A percentile compares a stretch with the other conserved stretches of the same genome.
phyloP scores from a whole-genome alignment of 768 basidiomycete species.

The Naematelia aurantialba region DNA sequence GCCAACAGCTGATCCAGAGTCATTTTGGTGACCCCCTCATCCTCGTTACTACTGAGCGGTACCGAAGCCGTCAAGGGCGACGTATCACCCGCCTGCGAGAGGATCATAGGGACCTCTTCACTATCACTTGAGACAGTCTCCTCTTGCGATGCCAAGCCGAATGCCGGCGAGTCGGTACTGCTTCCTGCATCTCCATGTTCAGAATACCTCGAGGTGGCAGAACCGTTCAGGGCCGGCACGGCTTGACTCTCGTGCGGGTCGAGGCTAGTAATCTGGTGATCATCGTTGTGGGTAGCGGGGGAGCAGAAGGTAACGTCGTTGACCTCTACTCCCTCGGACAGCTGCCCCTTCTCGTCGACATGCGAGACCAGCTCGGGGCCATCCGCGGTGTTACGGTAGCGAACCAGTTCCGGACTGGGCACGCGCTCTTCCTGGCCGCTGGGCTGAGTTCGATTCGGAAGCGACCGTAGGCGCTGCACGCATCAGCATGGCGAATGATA shows the following conservation, averaged over 20 bases:
- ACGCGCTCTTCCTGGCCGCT: background rate
- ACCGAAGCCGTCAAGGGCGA: background rate
- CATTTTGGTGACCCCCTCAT: background rate
- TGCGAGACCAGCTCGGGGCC: background rate
- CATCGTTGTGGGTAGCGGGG: too few relatives aligned
- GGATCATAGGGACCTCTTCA: background rate
- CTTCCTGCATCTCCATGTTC: background rate
- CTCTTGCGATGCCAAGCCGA: background rate
- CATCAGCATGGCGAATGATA: background rate
- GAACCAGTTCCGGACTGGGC: background rate
- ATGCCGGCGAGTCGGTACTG: background rate
- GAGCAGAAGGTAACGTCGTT: too few relatives aligned
- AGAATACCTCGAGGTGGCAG: too few relatives aligned
- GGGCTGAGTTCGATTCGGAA: background rate
- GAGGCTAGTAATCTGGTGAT: too few relatives aligned
- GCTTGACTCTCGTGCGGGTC: too few relatives aligned
- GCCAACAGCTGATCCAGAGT: background rate
- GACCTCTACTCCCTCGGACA: too few relatives aligned
- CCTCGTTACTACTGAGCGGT: background rate
- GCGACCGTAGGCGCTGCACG: background rate
- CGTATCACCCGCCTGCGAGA: background rate
- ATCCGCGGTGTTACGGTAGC: background rate
- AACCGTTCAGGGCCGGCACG: too few relatives aligned
- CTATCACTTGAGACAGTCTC: background rate
- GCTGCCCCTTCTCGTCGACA: background rate